phyloP scores from a whole-genome alignment of 768 basidiomycete species.

The Clitopilus passeckerianus region DNA sequence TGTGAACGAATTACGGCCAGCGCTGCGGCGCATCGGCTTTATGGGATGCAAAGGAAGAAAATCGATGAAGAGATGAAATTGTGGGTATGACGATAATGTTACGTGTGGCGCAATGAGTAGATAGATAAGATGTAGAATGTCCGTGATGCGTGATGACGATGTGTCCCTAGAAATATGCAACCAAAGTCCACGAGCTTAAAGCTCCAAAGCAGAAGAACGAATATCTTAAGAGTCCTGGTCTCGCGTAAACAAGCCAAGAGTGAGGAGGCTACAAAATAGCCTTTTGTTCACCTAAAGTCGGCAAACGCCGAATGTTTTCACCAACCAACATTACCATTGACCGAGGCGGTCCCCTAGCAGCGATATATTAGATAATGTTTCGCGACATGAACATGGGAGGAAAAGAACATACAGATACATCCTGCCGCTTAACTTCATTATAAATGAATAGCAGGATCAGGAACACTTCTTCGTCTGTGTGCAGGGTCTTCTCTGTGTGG shows the following conservation, averaged over 20 bases:
- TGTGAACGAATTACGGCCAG: too few species aligned
- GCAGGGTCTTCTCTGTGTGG: conserved; percentile 32
- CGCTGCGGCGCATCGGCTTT: too few species aligned
- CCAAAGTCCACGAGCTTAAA: neutral
- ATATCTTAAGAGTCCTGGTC: neutral
- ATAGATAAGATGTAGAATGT: neutral
- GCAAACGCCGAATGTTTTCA: neutral
- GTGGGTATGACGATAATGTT: neutral
- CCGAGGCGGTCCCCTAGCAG: neutral
- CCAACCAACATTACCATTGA: conserved; percentile 1
- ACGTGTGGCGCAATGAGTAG: neutral
- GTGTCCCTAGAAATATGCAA: neutral
- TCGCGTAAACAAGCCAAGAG: neutral
- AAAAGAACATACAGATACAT: conserved; percentile 21
- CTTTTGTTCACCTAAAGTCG: neutral
- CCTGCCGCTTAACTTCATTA: conserved; percentile 28
- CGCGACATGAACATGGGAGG: neutral
- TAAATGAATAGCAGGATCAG: conserved; percentile 31
- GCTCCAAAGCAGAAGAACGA: neutral
- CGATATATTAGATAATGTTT: neutral
- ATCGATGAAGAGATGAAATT: too few species aligned
- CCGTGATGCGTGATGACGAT: neutral
- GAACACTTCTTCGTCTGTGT: conserved; percentile 34
- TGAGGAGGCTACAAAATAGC: neutral
- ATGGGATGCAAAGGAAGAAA: too few species aligned